These are phyloP conservation scores for Penicillium sp. DNA, from an alignment of 2,329 filamentous ascomycete species.

Conservation along the genomic window DNA sequence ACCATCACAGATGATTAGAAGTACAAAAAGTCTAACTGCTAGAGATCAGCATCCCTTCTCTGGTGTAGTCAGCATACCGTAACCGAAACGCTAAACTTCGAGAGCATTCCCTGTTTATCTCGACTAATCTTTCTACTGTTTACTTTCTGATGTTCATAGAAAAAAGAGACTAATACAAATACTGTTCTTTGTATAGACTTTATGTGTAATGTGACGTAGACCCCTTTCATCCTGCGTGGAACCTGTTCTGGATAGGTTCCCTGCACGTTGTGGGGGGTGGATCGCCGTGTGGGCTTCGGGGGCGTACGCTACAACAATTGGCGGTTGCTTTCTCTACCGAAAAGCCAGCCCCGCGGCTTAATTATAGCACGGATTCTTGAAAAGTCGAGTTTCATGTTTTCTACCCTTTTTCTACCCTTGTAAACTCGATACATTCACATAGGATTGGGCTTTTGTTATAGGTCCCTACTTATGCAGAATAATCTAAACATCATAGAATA, in stretches of 20 bases:
- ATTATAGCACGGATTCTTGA: constrained; percentile 6
- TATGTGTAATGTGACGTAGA: background rate
- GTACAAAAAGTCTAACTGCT: background rate
- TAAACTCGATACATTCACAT: too few relatives aligned
- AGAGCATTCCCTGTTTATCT: background rate
- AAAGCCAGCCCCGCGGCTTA: constrained; percentile 11
- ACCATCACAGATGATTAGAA: too few relatives aligned
- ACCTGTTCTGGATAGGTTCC: constrained; percentile 14
- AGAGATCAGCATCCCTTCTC: background rate
- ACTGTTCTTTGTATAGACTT: background rate
- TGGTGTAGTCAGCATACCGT: constrained; percentile 6
- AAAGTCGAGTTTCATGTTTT: background rate
- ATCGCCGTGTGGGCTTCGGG: constrained; percentile 19
- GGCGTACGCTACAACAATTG: constrained; percentile 17
- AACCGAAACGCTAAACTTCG: constrained; percentile 5
- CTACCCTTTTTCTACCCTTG: background rate
- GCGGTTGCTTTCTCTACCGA: constrained; percentile 3
- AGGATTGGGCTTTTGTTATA: too few relatives aligned
- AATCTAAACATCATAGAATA: background rate
- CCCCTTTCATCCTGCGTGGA: constrained; percentile 1
- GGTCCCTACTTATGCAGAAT: background rate
- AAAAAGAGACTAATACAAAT: background rate
- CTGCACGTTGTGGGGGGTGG: constrained; percentile 26
- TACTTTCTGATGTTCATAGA: background rate
- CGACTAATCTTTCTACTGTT: background rate